Percentiles rank a stretch among this genome's conserved stretches.
Evolutionary conservation across 768 basidiomycete genomes (phyloP).

Genomic region (Crucibulum laeve): DNA sequence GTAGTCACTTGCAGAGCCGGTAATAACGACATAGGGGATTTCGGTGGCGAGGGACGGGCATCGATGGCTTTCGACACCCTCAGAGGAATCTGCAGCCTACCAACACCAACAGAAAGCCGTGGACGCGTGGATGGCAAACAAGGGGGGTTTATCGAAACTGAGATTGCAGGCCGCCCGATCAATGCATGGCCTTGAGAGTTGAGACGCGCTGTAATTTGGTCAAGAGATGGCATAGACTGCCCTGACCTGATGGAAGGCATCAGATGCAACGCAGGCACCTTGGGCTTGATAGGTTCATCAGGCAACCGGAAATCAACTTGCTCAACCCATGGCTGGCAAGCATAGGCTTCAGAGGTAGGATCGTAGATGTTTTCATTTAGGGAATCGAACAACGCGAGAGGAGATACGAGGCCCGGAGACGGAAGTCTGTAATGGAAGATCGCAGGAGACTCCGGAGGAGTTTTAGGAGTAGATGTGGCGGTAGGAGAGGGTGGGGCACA

Average conservation of each 20-base stretch:
- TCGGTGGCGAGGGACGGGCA: constrained; percentile 22
- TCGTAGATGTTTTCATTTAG: constrained; percentile 30
- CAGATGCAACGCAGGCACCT: constrained; percentile 8
- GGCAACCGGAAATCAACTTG: constrained; percentile 58
- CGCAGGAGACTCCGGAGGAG: constrained; percentile 65
- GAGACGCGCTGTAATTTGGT: constrained; percentile 69
- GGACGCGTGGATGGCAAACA: constrained; percentile 18
- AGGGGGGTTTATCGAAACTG: not conserved
- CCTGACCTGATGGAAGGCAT: constrained; percentile 7
- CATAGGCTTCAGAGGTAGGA: constrained; percentile 13
- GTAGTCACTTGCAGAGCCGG: constrained; percentile 44
- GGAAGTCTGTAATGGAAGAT: constrained; percentile 68
- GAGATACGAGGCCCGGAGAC: constrained; percentile 63
- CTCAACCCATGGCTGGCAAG: constrained; percentile 54
- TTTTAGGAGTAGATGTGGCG: constrained; percentile 54
- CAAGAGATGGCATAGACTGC: constrained; percentile 55
- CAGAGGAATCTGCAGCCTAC: constrained; percentile 41
- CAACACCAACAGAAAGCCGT: constrained; percentile 28
- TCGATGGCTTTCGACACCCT: constrained; percentile 18
- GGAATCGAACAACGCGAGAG: constrained; percentile 54
- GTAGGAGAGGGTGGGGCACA: constrained; percentile 62
- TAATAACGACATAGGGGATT: constrained; percentile 27
- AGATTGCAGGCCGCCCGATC: constrained; percentile 21
- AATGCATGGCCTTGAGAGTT: constrained; percentile 25
- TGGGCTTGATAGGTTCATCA: constrained; percentile 17